phyloP scores from a whole-genome alignment of 495 filamentous ascomycete species.

The Tuber umbilicatum region DNA sequence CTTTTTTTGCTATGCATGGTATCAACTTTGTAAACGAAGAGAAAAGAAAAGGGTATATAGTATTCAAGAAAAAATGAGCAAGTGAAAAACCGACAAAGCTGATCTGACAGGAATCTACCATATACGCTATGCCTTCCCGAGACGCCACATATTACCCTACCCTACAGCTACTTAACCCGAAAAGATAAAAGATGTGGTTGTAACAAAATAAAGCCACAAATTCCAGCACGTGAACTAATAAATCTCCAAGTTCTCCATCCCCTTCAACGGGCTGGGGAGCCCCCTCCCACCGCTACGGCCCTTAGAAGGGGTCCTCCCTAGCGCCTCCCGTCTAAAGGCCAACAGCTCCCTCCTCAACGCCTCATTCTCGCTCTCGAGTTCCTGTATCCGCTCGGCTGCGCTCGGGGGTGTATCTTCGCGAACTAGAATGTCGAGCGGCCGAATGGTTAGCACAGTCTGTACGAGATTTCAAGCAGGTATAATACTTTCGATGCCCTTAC shows the following conservation, averaged over 20 bases:
- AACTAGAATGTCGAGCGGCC: constrained; percentile 40
- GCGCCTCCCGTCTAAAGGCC: constrained; percentile 49
- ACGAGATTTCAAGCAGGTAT: constrained; percentile 4
- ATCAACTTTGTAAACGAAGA: background rate
- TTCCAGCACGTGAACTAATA: background rate
- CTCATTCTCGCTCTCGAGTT: constrained; percentile 60
- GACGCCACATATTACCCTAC: constrained; percentile 2
- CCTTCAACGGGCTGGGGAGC: constrained; percentile 19
- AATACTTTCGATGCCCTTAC: constrained; percentile 56
- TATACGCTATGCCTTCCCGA: background rate
- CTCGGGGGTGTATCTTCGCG: constrained; percentile 47
- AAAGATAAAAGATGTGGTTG: background rate
- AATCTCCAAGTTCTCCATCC: constrained; percentile 23
- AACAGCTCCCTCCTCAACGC: constrained; percentile 51
- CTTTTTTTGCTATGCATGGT: background rate
- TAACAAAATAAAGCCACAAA: background rate
- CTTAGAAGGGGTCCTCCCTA: constrained; percentile 45
- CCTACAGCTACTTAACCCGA: background rate
- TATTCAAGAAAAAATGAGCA: background rate
- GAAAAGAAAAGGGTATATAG: too few relatives aligned
- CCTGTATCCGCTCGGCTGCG: constrained; percentile 44
- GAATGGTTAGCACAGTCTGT: constrained; percentile 22
- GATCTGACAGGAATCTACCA: background rate
- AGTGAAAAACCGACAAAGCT: background rate
- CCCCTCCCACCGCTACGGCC: constrained; percentile 12